phyloP scores from a whole-genome alignment of 1,139 yeast genomes.

The Debaryomycetaceae sp. region DNA sequence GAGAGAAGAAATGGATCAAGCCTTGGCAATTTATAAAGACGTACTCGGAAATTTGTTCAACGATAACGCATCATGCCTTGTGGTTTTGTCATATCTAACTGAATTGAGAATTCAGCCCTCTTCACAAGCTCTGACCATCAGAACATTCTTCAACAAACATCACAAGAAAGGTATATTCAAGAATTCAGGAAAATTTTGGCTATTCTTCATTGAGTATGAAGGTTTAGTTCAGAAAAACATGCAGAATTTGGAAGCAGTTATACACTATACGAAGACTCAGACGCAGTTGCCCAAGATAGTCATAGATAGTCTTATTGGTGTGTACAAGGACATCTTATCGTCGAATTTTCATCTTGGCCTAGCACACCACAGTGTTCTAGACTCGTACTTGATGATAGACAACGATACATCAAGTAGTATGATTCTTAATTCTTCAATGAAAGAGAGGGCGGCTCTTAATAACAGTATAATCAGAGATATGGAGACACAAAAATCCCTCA shows the following conservation, averaged over 20 bases:
- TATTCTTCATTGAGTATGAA: conserved; percentile 52
- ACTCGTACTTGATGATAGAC: conserved; percentile 20
- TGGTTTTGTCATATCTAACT: conserved; percentile 20
- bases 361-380: conserved; percentile 3
- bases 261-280: conserved; percentile 37
- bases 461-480: conserved; percentile 17
- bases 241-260: conserved; percentile 38
- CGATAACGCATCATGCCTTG: conserved; percentile 29
- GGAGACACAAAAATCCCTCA: conserved; percentile 9
- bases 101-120: conserved; percentile 2
- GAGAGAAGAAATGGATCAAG: conserved; percentile 1
- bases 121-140: conserved; percentile 5
- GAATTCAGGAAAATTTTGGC: conserved; percentile 53
- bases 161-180: conserved; percentile 33
- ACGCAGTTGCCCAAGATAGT: conserved; percentile 46
- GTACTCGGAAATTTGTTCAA: conserved; percentile 18
- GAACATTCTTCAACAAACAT: conserved; percentile 42
- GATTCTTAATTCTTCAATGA: conserved; percentile 21
- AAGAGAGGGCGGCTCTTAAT: conserved; percentile 19
- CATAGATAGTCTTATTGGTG: conserved; percentile 36
- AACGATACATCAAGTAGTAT: conserved; percentile 26
- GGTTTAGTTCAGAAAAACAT: conserved; percentile 37
- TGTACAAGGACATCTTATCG: conserved; percentile 17
- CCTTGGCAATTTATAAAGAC: conserved; percentile 8
- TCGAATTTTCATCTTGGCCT: conserved; percentile 17